Conservation (phyloP, 306 rosid genomes). For the Vicia faba region DNA sequence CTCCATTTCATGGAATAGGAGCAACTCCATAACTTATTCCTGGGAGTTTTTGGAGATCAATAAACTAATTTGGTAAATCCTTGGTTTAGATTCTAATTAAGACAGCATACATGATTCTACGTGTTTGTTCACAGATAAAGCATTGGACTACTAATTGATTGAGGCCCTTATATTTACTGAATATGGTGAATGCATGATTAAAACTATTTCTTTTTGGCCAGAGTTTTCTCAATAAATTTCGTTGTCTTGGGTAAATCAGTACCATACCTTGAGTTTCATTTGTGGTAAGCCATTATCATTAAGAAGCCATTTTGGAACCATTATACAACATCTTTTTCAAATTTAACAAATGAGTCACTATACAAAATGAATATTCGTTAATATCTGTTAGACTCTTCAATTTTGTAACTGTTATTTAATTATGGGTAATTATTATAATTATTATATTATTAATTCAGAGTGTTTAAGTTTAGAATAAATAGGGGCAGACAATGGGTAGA, state of each 20-base stretch:
- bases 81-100: slow-evolving; percentile 10
- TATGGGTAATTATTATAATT: no score
- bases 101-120: slow-evolving; percentile 12
- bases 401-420: no score
- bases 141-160: slow-evolving; percentile 5
- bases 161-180: not conserved
- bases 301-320: slow-evolving; percentile 11
- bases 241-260: slow-evolving; percentile 10
- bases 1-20: slow-evolving; percentile 23
- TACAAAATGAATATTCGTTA: no score
- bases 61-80: slow-evolving; percentile 17
- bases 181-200: slow-evolving; percentile 12
- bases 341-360: not conserved
- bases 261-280: slow-evolving; percentile 20
- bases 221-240: slow-evolving; percentile 1
- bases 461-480: no score
- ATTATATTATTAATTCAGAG: no score
- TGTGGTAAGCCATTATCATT: not conserved
- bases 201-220: not conserved
- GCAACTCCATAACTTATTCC: slow-evolving; percentile 13
- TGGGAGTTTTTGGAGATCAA: slow-evolving; percentile 4
- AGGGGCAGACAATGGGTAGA: no score
- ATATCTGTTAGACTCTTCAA: no score
- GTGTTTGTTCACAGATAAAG: slow-evolving; percentile 8
- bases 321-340: not conserved